phyloP scores from a whole-genome alignment of 768 basidiomycete species.

The Collybia nuda region DNA sequence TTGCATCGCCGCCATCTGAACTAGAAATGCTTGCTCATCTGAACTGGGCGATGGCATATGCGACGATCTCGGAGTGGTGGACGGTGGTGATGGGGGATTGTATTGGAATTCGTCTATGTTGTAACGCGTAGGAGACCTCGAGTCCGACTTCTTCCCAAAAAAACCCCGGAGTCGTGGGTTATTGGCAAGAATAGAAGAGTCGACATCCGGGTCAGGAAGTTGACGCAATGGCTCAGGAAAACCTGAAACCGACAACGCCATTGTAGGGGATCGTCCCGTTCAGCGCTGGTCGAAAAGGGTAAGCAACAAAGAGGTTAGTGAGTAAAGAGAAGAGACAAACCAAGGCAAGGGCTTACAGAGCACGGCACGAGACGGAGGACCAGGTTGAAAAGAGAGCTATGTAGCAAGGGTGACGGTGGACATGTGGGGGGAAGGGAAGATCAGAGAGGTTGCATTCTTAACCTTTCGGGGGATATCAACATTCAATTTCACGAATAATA shows the following conservation, averaged over 20 bases:
- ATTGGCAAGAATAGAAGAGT: conserved; percentile 1
- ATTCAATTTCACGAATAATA: background rate
- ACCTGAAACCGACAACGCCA: conserved; percentile 35
- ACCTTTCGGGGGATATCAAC: conserved; percentile 5
- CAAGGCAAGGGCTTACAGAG: background rate
- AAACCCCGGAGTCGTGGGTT: conserved; percentile 22
- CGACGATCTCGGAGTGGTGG: conserved; percentile 10
- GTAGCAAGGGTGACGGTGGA: background rate
- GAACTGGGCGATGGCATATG: conserved; percentile 2
- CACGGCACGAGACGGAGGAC: background rate
- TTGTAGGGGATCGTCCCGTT: conserved; percentile 3
- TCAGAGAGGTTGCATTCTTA: conserved; percentile 14
- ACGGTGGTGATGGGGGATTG: conserved; percentile 7
- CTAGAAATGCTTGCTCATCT: conserved; percentile 16
- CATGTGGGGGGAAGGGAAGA: conserved; percentile 5
- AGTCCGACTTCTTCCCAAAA: conserved; percentile 23
- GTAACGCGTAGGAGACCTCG: conserved; percentile 7
- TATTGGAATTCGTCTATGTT: conserved; percentile 16
- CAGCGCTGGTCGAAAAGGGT: background rate
- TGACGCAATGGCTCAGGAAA: conserved; percentile 33
- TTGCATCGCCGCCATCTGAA: conserved; percentile 17
- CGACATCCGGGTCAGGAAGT: conserved; percentile 8
- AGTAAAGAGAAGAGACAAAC: background rate
- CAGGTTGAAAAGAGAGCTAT: background rate
- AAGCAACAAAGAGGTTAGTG: background rate